Conservation (phyloP, 345 rosid species). For the Eucalyptus fibrosa region DNA sequence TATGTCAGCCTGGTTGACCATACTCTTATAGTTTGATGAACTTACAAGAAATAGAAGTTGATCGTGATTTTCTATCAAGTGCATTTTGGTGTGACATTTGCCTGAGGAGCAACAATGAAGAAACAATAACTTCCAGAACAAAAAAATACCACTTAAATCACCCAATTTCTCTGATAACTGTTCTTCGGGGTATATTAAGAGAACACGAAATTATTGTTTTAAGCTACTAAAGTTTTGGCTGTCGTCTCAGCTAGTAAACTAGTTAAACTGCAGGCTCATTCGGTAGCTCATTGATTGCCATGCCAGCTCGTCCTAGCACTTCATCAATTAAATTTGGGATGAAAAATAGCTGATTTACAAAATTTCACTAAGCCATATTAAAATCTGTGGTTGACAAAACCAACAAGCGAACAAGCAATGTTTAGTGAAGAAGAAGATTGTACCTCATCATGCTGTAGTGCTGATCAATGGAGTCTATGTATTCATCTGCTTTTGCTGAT, state of each 20-base stretch:
- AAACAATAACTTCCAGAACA: neutral
- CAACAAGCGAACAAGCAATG: neutral
- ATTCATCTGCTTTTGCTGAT: conserved; percentile 3
- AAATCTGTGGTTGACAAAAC: neutral
- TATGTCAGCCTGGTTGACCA: neutral
- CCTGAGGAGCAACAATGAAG: neutral
- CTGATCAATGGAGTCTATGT: conserved; percentile 10
- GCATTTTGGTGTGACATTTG: neutral
- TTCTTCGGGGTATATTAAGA: neutral
- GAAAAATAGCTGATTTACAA: neutral
- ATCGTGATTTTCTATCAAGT: neutral
- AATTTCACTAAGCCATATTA: neutral
- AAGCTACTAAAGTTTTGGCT: neutral
- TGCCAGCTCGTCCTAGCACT: neutral
- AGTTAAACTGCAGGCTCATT: neutral
- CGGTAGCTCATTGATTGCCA: neutral
- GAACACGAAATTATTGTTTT: neutral
- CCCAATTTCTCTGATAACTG: neutral
- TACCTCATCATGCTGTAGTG: conserved; percentile 44
- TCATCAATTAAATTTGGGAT: neutral
- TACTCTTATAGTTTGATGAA: neutral
- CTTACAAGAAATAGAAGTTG: neutral
- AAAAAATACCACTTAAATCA: neutral
- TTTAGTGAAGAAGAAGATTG: neutral
- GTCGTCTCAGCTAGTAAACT: neutral